These are phyloP conservation scores for Endocarpon pusillum DNA, from an alignment of 495 filamentous ascomycete genomes.

Conservation along the genomic window DNA sequence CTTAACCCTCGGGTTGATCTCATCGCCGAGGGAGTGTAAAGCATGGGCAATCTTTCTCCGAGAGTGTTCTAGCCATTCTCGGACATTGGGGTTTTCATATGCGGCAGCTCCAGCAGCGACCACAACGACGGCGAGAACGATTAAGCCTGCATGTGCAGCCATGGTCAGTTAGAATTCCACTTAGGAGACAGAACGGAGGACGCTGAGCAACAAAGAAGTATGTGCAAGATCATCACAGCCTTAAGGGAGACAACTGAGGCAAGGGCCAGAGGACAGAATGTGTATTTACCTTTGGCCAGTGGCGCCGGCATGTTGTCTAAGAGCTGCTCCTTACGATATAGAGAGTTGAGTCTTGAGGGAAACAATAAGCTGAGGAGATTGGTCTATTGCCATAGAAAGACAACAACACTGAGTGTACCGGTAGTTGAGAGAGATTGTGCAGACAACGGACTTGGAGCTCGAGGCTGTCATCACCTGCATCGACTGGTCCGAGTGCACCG, in stretches of 20 bases:
- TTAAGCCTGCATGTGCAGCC: constrained; percentile 38
- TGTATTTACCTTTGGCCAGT: constrained; percentile 33
- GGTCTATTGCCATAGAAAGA: no score
- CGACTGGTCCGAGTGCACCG: no score
- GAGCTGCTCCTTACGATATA: no score
- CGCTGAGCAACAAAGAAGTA: constrained; percentile 4
- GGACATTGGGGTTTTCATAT: constrained; percentile 70
- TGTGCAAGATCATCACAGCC: constrained; percentile 1
- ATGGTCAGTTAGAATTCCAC: not conserved
- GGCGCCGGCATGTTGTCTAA: constrained; percentile 35
- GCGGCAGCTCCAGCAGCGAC: constrained; percentile 70
- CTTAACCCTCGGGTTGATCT: constrained; percentile 38
- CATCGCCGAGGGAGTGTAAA: constrained; percentile 61
- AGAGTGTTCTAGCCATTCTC: constrained; percentile 55
- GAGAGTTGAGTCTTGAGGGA: no score
- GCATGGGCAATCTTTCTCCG: constrained; percentile 65
- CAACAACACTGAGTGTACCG: no score
- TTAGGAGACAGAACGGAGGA: constrained; percentile 1
- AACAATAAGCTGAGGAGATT: no score
- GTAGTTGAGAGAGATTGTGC: no score
- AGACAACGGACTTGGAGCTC: no score
- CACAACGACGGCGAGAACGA: constrained; percentile 57
- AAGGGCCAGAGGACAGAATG: constrained; percentile 2
- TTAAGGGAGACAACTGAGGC: constrained; percentile 2
- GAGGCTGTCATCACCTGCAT: no score